Base-by-base conservation (phyloP, 257 asterid species). In the Solanum pennellii region DNA sequence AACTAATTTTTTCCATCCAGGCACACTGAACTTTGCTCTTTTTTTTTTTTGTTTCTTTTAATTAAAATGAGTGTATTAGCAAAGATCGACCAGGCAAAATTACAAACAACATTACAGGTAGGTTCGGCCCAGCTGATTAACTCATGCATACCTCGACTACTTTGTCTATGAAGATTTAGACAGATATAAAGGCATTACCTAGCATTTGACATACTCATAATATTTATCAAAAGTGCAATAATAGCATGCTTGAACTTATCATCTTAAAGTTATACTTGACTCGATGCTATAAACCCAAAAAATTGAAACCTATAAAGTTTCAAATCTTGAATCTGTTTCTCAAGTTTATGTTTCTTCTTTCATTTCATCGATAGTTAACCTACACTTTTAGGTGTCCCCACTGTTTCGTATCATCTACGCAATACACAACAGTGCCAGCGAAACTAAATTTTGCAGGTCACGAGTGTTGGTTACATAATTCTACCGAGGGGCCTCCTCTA, bases 231-330 rank as follows among this genome's bases (percentile, higher is more conserved):
- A 60, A 60, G 4, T 60, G 69, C 7, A 60, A 60, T 9, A 23
- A 23, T 60, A 9, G 29, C 0, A 60, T 23, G 29, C 0, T 60
- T 23, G 69, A 23, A 60, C 7, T 4, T 0, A 0, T 60, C 5
- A 59, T 59, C 21, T 59, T 10, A 60, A 23, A 23, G n/a, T 21
- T 60, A 2, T 23, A 21, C 69, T 60, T 9, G 14, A 21, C 29
- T 60, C 69, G 0, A 62, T 4, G 7, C 69, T 0, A 7, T 1
- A 60, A 60, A 60, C 68, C 27, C 10, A 0, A 21, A 60, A 60
- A 60, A 60, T 1, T 60, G n/a, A 1, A 60, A 0, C 6, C 6
- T 60, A 3, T 62, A 23, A 9, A 62, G 31, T 62, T 62, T 62
- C 2, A 10, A 62, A 62, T 62, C 11, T 1, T 2, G 0, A 62